Evolutionary conservation across 78 protist genomes (phyloP).

Genomic region (Diacronema lutheri): DNA sequence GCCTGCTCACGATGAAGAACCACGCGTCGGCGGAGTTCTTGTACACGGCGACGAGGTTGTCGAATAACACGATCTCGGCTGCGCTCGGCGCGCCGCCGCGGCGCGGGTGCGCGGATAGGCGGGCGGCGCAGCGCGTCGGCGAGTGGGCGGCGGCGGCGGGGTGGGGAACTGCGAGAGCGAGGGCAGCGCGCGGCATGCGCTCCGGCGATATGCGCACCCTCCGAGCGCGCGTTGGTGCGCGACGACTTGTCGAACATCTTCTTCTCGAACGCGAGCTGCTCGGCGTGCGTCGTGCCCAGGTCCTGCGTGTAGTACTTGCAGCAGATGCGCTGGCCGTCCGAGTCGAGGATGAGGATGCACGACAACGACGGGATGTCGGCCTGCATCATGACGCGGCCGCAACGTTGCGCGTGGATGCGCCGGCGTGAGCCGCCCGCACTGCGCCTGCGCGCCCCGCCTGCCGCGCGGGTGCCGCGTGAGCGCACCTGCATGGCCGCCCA

Average conservation of each 20-base stretch:
- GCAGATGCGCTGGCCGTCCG: slow-evolving; percentile 6
- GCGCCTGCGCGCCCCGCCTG: too few relatives aligned
- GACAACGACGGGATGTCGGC: background rate
- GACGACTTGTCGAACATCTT: background rate
- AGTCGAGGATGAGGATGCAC: background rate
- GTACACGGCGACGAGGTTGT: background rate
- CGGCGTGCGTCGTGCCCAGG: background rate
- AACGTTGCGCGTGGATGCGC: too few relatives aligned
- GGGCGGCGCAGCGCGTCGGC: background rate
- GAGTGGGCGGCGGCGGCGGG: too few relatives aligned
- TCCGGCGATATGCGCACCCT: background rate
- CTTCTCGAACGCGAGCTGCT: slow-evolving; percentile 12
- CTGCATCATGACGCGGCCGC: too few relatives aligned
- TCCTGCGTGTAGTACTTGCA: background rate
- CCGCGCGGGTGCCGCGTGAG: too few relatives aligned
- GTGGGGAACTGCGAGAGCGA: too few relatives aligned
- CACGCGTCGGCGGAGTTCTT: background rate
- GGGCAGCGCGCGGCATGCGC: background rate
- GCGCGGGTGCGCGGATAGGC: background rate
- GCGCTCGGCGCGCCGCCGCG: background rate
- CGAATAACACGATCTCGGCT: background rate
- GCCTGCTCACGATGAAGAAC: background rate
- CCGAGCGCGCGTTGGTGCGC: background rate
- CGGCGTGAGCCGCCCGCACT: too few relatives aligned
- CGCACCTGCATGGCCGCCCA: too few relatives aligned